Base-by-base conservation (phyloP, 768 basidiomycete species). In the Lactarius hengduanensis region DNA sequence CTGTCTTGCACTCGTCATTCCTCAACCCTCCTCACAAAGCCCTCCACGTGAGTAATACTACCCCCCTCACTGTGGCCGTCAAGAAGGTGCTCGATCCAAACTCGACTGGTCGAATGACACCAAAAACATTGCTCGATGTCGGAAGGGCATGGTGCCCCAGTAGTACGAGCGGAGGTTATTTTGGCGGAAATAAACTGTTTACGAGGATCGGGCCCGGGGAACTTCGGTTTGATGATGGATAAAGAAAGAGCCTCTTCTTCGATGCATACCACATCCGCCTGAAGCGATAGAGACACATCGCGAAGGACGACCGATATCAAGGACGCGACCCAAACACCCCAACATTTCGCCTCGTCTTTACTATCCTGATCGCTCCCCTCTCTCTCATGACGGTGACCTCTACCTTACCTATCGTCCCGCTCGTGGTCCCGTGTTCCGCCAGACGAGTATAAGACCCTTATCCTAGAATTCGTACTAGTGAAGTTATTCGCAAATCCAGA, bases 61-160 rank as follows among this genome's bases (percentile, higher is more conserved):
- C 96, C 97, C 0, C 72, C 76, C 3, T 71, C 84, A 0, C 74
- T 98, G 1, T 97, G 96, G 75, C 83, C 88, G 0, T 80, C 83
- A 96, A 94, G 76, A 89, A 86, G 59, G 85, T 99, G 43, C 81
- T 98, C 18, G 94, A 94, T 72, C 96, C 96, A 1, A 95, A 87
- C 74, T 86, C 92, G 0, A 92, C 88, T 73, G 82, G 84, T 1
- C 85, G 97, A 28, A 78, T 95, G 71, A 83, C 88, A 1, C 82
- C 91, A 0, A 90, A 91, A 70, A 78, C 79, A 2, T 93, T 98
- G 75, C 80, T 97, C 18, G 88, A 91, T 28, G 77, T 85, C 4
- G 93, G 92, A 20, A 90, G 89, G 87, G 79, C 83, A 8, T 85
- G 88, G 61, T 83, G 82, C 2, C 76, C 74, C 0, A 80, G 80